Evolutionary conservation across 208 protist species (phyloP), one percentile per base, ranked within the genome.

Genomic region (Leishmania gerbilli): DNA sequence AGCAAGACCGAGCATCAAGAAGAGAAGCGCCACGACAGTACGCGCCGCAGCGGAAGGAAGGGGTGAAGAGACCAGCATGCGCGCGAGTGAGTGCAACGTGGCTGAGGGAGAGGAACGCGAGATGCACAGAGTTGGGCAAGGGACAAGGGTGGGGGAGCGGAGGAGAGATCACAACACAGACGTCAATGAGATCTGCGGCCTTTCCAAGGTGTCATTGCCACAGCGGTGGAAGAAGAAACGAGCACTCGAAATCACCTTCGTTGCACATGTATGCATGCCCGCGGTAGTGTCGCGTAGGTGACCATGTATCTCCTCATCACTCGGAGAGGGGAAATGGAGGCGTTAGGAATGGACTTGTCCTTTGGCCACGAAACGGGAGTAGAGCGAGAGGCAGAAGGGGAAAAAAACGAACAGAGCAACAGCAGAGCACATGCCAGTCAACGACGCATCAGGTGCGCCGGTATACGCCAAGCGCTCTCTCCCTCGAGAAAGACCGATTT

Each of bases 201-300:
- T 45, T 31, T 49, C 42, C 67, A 40, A 49, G 34, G 58, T n/a
- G 60, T 34, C 62, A 31, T 37, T 21, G 27, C 40, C 24, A 83
- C 69, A 47, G 17, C 51, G 45, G 31, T n/a, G 11, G 49, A 76
- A 64, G 34, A 51, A 71, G 7, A 81, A 55, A 15, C 11, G 56
- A n/a, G 49, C 83, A 56, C 69, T 55, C 13, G 45, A 47, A 15
- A 55, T 55, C 69, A 74, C 13, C 40, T 37, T 71, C 67, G 67
- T 3, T 9, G 40, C 34, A 47, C 67, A 71, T 13, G 67, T 71
- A 6, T 71, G 67, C 27, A n/a, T 49, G 67, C 8, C 37, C n/a
- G 7, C 15, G 19, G 15, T 11, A 21, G 40, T 17, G 24, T 53
- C 47, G 24, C 27, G n/a, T 37, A 51, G 21, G 45, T 21, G 13